Conservation (phyloP, 2,329 filamentous ascomycete species). For the Curvularia lunata region DNA sequence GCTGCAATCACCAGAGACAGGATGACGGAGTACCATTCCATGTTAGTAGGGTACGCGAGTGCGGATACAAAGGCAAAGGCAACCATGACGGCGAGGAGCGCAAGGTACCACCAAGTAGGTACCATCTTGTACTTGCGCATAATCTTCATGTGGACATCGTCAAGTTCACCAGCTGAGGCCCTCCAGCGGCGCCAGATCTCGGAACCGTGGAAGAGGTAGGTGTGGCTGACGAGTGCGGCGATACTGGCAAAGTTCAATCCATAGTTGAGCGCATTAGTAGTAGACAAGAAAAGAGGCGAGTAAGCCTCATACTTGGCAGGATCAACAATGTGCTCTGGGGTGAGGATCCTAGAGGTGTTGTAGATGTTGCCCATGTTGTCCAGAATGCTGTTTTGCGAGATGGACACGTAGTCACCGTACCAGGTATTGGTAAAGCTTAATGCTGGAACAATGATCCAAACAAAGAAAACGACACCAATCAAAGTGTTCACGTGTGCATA, state of each 20-base stretch:
- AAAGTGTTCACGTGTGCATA: neutral
- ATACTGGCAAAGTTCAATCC: neutral
- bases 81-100: neutral
- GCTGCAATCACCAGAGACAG: neutral
- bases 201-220: neutral
- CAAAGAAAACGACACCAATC: neutral
- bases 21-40: neutral
- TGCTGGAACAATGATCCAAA: neutral
- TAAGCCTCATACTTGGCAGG: neutral
- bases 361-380: neutral
- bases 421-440: neutral
- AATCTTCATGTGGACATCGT: neutral
- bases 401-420: neutral
- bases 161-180: neutral
- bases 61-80: neutral
- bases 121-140: neutral
- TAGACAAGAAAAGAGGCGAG: neutral
- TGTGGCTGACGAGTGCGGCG: neutral
- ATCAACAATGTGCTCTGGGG: neutral
- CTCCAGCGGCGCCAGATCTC: neutral
- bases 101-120: neutral
- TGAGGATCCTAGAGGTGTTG: neutral
- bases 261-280: neutral
- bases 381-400: neutral
- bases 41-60: neutral